phyloP scores from a whole-genome alignment of 306 rosid genomes.

The Trifolium fragiferum region DNA sequence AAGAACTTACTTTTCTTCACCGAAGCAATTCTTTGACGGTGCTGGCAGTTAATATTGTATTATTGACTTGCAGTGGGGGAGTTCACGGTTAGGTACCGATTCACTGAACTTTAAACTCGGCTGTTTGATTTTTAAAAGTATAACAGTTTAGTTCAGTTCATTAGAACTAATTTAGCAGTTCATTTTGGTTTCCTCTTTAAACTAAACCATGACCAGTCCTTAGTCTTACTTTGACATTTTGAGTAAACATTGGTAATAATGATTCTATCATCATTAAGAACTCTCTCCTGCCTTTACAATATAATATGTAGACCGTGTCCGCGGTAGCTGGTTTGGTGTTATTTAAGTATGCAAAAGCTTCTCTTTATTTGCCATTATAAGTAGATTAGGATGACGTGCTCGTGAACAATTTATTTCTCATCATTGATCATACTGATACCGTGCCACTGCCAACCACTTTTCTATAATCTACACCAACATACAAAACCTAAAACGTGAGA shows the following conservation, averaged over 20 bases:
- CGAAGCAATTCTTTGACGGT: too few species aligned
- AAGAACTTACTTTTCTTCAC: too few species aligned
- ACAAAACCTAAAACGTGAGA: constrained; percentile 11
- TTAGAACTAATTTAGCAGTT: too few species aligned
- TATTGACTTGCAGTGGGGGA: too few species aligned
- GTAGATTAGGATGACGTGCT: constrained; percentile 2
- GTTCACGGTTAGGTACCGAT: too few species aligned
- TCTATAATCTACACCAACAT: constrained; percentile 4
- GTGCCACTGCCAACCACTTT: neutral
- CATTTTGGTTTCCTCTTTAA: too few species aligned
- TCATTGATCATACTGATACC: constrained; percentile 4
- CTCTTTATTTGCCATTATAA: neutral
- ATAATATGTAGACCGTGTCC: constrained; percentile 2
- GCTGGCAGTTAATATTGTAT: too few species aligned
- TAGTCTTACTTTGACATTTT: constrained; percentile 1
- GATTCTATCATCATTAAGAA: neutral
- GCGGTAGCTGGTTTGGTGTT: constrained; percentile 7
- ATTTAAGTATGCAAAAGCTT: neutral
- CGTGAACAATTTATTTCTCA: constrained; percentile 5
- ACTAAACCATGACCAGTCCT: too few species aligned
- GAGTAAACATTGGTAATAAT: constrained; percentile 23
- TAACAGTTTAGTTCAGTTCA: too few species aligned
- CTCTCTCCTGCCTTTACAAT: constrained; percentile 7
- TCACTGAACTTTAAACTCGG: too few species aligned
- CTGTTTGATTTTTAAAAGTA: too few species aligned